Percentiles rank a stretch among this genome's conserved stretches.
Conservation (phyloP, 164 flowering plant genomes). For the Akebia trifoliata region DNA sequence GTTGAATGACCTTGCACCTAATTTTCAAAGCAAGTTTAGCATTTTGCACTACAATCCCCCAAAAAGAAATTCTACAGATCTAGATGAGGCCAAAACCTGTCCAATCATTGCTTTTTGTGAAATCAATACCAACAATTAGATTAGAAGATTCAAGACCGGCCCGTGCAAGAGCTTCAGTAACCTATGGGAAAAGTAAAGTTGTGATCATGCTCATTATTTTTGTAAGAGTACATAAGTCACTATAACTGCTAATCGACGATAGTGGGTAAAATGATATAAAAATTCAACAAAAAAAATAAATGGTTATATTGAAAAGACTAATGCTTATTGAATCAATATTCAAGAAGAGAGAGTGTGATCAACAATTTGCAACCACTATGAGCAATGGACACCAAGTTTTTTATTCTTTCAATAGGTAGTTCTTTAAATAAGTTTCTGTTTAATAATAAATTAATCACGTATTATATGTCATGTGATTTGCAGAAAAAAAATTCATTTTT, state of each 20-base stretch:
- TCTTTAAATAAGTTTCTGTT: too few species aligned
- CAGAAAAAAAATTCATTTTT: too few species aligned
- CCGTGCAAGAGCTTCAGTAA: conserved; percentile 65
- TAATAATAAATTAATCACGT: too few species aligned
- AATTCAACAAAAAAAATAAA: background rate
- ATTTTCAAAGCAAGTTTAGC: conserved; percentile 10
- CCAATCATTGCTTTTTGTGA: conserved; percentile 98
- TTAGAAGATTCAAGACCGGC: conserved; percentile 96
- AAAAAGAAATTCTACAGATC: background rate
- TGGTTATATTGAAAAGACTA: background rate
- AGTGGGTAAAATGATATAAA: background rate
- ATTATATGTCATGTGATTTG: too few species aligned
- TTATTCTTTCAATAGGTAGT: too few species aligned
- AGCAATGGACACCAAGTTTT: too few species aligned
- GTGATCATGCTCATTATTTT: background rate
- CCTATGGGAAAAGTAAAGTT: conserved; percentile 31
- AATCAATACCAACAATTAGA: conserved; percentile 90
- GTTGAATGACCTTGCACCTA: conserved; percentile 64
- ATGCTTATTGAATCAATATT: background rate
- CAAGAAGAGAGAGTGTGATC: background rate
- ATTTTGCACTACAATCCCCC: background rate
- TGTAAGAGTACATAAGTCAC: background rate
- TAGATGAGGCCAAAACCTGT: conserved; percentile 49
- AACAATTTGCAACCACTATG: background rate
- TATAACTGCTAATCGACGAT: background rate